These are phyloP conservation scores for Fragaria nilgerrensis DNA, from an alignment of 306 rosid genomes.

Conservation along the genomic window DNA sequence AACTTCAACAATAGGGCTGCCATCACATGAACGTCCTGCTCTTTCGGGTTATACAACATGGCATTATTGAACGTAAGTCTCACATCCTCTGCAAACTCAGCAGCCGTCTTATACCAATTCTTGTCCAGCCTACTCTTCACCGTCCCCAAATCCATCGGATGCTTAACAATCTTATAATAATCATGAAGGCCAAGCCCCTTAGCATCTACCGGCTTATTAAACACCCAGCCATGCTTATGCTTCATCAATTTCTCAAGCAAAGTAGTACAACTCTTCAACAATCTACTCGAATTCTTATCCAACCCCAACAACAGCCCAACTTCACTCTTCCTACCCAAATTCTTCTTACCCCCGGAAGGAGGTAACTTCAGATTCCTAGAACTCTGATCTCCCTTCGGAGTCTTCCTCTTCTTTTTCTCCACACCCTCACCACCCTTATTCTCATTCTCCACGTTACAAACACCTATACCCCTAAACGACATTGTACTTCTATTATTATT, in stretches of 20 bases:
- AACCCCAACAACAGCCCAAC: conserved; percentile 38
- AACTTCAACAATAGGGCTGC: conserved; percentile 69
- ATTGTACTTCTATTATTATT: conserved; percentile 36
- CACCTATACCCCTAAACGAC: conserved; percentile 34
- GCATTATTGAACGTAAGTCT: conserved; percentile 90
- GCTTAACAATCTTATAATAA: conserved; percentile 59
- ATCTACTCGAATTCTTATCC: conserved; percentile 42
- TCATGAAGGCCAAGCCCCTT: conserved; percentile 79
- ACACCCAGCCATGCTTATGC: conserved; percentile 91
- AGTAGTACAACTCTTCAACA: conserved; percentile 62
- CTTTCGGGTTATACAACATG: conserved; percentile 78
- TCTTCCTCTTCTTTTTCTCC: conserved; percentile 58
- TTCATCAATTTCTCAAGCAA: conserved; percentile 86
- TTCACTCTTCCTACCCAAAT: conserved; percentile 30
- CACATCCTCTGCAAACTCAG: conserved; percentile 86
- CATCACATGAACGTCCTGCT: conserved; percentile 87
- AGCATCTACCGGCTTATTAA: conserved; percentile 81
- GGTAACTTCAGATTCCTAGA: conserved; percentile 48
- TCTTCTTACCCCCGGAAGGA: conserved; percentile 49
- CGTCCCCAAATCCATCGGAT: conserved; percentile 93
- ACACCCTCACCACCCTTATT: conserved; percentile 37
- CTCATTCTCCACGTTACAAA: conserved; percentile 42
- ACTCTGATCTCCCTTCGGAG: conserved; percentile 46
- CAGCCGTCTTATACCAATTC: conserved; percentile 75
- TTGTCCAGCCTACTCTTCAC: conserved; percentile 66